Percentiles rank a stretch among this genome's conserved stretches.
Conservation (phyloP, 208 protist species). For the Trypanosoma platydactyli region DNA sequence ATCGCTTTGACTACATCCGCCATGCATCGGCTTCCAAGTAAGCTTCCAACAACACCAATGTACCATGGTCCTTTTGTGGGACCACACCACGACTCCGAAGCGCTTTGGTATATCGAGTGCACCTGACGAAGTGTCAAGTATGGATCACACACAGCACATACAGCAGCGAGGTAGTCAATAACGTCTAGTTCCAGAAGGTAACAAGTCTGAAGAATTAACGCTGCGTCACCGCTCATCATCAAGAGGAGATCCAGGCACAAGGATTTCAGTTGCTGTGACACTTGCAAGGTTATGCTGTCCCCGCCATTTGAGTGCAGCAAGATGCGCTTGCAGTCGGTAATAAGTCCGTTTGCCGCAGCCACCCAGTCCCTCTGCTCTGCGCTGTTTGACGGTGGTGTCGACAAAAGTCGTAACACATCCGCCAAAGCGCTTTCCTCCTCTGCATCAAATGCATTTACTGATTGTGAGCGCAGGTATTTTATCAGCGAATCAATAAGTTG, state of each 20-base stretch:
- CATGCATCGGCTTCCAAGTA: conserved; percentile 40
- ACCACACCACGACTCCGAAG: conserved; percentile 27
- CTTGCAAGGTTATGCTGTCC: conserved; percentile 1
- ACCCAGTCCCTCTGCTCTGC: conserved; percentile 38
- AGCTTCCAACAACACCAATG: conserved; percentile 33
- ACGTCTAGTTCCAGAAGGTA: conserved; percentile 40
- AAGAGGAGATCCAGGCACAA: conserved; percentile 64
- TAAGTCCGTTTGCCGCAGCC: conserved; percentile 44
- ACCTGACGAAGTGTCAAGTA: conserved; percentile 52
- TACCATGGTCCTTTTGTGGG: conserved; percentile 45
- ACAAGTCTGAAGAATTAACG: conserved; percentile 50
- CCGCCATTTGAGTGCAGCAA: conserved; percentile 8
- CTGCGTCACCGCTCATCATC: conserved; percentile 68
- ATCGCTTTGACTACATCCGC: conserved; percentile 54
- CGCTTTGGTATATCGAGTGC: conserved; percentile 27
- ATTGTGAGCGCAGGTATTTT: conserved; percentile 37
- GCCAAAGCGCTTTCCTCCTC: conserved; percentile 62
- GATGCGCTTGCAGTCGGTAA: conserved; percentile 53
- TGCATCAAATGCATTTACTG: conserved; percentile 39
- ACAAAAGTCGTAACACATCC: conserved; percentile 61
- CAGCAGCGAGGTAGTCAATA: conserved; percentile 60
- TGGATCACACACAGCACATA: conserved; percentile 68
- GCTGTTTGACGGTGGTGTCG: conserved; percentile 7
- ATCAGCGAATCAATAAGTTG: conserved; percentile 60
- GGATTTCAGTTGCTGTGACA: conserved; percentile 47